Percentiles rank a stretch among this genome's conserved stretches.
phyloP scores from a whole-genome alignment of 192 early-diverging fungal species.

The Endogone sp. region DNA sequence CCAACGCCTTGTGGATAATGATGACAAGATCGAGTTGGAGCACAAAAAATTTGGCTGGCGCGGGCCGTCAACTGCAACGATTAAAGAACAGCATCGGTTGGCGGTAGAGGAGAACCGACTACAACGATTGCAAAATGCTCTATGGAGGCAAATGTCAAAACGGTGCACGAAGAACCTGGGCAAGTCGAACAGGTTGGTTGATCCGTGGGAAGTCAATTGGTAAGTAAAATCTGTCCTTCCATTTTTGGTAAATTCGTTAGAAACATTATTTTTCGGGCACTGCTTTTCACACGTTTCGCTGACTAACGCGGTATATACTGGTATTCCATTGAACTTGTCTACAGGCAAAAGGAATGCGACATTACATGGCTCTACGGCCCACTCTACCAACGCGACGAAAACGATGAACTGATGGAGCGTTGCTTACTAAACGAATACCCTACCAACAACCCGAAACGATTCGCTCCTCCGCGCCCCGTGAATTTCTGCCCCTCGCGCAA shows the following conservation, averaged over 20 bases:
- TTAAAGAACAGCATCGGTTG: conserved; percentile 1
- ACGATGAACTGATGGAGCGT: background rate
- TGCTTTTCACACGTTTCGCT: too few relatives aligned
- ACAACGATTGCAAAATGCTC: conserved; percentile 29
- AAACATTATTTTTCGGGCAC: too few relatives aligned
- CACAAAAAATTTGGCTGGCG: too few relatives aligned
- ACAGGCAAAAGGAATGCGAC: conserved; percentile 38
- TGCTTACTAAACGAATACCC: too few relatives aligned
- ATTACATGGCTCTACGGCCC: conserved; percentile 35
- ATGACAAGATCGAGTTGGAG: too few relatives aligned
- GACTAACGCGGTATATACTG: background rate
- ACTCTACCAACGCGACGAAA: conserved; percentile 5
- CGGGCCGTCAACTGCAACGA: background rate
- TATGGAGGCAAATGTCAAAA: conserved; percentile 35
- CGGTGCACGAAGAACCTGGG: conserved; percentile 19
- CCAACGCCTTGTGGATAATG: background rate
- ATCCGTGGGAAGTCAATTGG: conserved; percentile 33
- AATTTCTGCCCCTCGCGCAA: too few relatives aligned
- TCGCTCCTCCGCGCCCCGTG: too few relatives aligned
- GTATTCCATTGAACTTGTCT: background rate
- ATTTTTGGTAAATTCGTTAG: too few relatives aligned
- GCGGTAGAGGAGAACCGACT: conserved; percentile 16
- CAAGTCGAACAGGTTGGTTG: conserved; percentile 12
- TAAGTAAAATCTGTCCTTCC: too few relatives aligned
- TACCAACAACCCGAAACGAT: too few relatives aligned